Evolutionary conservation across 2,329 filamentous ascomycete genomes (phyloP).

Genomic region (Elsinoe arachidis): DNA sequence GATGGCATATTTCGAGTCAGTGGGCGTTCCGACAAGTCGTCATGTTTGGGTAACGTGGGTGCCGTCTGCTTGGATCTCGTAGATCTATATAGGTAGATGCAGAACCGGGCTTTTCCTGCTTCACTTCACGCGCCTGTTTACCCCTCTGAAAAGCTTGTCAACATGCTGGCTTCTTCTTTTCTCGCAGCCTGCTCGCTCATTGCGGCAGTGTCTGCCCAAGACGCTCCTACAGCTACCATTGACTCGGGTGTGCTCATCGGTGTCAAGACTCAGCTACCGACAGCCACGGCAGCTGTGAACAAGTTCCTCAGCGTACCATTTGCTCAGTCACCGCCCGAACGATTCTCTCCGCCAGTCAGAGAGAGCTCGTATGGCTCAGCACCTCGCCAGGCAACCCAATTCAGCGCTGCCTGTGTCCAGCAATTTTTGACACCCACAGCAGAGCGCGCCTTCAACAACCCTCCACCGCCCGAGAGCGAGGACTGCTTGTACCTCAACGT

Average conservation of each 20-base stretch:
- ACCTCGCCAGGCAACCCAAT: slow-evolving; percentile 24
- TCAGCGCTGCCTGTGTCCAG: slow-evolving; percentile 27
- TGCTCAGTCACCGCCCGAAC: slow-evolving; percentile 25
- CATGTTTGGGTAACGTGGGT: not conserved
- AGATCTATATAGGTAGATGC: slow-evolving; percentile 2
- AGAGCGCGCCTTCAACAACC: slow-evolving; percentile 26
- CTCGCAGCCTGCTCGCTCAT: slow-evolving; percentile 1
- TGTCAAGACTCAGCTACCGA: slow-evolving; percentile 24
- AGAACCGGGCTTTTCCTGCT: not conserved
- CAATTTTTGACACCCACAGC: slow-evolving; percentile 27
- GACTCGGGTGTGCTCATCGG: slow-evolving; percentile 24
- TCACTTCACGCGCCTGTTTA: too few relatives aligned
- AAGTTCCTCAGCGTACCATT: slow-evolving; percentile 30
- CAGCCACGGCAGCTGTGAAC: slow-evolving; percentile 25
- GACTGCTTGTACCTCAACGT: slow-evolving; percentile 31
- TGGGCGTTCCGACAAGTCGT: not conserved
- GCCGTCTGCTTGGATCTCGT: not conserved
- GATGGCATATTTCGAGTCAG: not conserved
- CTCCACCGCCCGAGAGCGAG: slow-evolving; percentile 27
- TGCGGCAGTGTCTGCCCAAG: slow-evolving; percentile 6
- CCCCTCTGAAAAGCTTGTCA: not conserved
- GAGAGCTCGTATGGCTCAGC: slow-evolving; percentile 13
- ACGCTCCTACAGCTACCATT: slow-evolving; percentile 23
- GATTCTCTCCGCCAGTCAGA: slow-evolving; percentile 24
- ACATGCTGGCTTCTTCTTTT: not conserved